These are phyloP conservation scores for Lachnellula suecica DNA, from an alignment of 2,329 filamentous ascomycete species.

Conservation along the genomic window DNA sequence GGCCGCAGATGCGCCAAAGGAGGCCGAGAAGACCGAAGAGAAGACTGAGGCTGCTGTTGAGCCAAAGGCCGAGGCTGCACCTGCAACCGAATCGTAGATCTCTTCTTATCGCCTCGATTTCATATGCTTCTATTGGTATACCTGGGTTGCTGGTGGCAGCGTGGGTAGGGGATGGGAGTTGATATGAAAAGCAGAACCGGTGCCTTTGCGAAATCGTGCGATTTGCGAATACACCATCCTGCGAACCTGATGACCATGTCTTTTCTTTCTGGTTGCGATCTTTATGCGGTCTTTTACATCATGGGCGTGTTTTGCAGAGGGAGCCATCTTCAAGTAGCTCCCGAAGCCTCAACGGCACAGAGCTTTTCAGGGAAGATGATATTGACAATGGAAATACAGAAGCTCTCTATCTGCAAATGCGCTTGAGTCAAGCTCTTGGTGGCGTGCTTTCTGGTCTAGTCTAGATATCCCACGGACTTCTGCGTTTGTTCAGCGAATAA, in stretches of 20 bases:
- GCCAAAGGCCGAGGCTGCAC: slow-evolving; percentile 32
- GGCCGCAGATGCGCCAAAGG: slow-evolving; percentile 59
- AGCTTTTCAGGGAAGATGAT: slow-evolving; percentile 23
- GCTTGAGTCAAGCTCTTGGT: slow-evolving; percentile 21
- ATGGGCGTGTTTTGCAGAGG: slow-evolving; percentile 26
- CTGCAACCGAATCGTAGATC: slow-evolving; percentile 55
- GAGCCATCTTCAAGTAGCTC: slow-evolving; percentile 23
- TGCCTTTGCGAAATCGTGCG: slow-evolving; percentile 28
- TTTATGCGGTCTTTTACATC: slow-evolving; percentile 29
- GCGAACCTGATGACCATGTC: slow-evolving; percentile 36
- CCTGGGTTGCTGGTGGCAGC: slow-evolving; percentile 33
- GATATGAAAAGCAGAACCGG: slow-evolving; percentile 36
- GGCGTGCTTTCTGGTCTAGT: slow-evolving; percentile 26
- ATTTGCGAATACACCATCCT: slow-evolving; percentile 38
- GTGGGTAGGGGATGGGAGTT: slow-evolving; percentile 35
- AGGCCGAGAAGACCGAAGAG: slow-evolving; percentile 52
- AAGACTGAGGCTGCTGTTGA: slow-evolving; percentile 36
- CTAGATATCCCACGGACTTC: slow-evolving; percentile 32
- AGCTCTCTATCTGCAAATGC: slow-evolving; percentile 25
- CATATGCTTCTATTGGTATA: slow-evolving; percentile 34
- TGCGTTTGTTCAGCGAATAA: slow-evolving; percentile 32
- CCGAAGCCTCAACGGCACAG: slow-evolving; percentile 31
- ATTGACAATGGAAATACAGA: slow-evolving; percentile 19
- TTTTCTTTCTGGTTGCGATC: slow-evolving; percentile 34
- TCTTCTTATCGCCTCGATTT: slow-evolving; percentile 39